A percentile compares a stretch with the other conserved stretches of the same genome.
phyloP scores from a whole-genome alignment of 192 early-diverging fungal species.

The Coemansia guatemalensis region DNA sequence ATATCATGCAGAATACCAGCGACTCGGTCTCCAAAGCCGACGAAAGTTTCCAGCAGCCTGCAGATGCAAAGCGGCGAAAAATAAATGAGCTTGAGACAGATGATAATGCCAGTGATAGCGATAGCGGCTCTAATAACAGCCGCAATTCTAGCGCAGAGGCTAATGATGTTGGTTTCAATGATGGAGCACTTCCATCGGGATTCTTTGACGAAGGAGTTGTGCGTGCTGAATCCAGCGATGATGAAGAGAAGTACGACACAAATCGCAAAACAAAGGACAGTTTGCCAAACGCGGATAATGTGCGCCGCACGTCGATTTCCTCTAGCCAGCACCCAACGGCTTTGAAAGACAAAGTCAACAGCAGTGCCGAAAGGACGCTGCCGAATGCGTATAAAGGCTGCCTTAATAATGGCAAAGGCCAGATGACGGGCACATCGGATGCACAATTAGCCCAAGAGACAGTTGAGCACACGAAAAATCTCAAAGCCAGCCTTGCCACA shows the following conservation, averaged over 20 bases:
- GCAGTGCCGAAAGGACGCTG: too few species aligned
- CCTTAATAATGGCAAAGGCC: too few species aligned
- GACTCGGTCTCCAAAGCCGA: too few species aligned
- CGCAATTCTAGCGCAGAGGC: neutral
- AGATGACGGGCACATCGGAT: too few species aligned
- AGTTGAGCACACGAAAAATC: neutral
- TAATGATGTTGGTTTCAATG: neutral
- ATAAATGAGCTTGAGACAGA: conserved; percentile 4
- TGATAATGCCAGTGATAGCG: conserved; percentile 9
- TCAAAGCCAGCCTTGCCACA: conserved; percentile 14
- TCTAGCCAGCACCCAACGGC: too few species aligned
- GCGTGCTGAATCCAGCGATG: neutral
- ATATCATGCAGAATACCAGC: neutral
- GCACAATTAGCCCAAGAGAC: too few species aligned
- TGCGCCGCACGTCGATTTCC: too few species aligned
- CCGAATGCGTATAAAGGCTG: too few species aligned
- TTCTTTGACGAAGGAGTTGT: conserved; percentile 17
- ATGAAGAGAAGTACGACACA: neutral
- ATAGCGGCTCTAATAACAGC: neutral
- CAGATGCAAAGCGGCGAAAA: conserved; percentile 24
- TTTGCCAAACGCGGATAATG: too few species aligned
- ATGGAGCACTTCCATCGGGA: conserved; percentile 12
- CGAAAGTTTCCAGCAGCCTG: neutral
- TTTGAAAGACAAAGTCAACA: too few species aligned
- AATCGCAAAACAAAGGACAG: too few species aligned